Evolutionary conservation across 1,139 yeast genomes (phyloP).

Genomic region (Meyerozyma carpophila): DNA sequence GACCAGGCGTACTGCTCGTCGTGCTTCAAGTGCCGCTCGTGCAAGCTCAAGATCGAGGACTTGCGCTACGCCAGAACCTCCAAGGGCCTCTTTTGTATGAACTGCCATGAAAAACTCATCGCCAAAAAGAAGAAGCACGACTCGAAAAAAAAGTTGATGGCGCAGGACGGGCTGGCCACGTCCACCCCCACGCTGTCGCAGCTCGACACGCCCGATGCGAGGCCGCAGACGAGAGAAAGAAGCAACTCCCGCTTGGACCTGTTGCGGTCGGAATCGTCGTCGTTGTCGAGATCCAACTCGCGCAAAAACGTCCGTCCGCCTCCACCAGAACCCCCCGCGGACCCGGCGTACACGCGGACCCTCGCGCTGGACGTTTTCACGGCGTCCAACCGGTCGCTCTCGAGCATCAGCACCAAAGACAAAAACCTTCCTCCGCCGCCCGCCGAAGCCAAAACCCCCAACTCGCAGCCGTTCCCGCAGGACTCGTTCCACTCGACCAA

Average conservation of each 20-base stretch:
- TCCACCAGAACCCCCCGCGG: not conserved
- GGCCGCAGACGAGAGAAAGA: not conserved
- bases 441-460: slow-evolving; percentile 5
- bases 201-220: not conserved
- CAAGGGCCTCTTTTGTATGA: slow-evolving; percentile 90
- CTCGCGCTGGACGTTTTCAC: slow-evolving; percentile 4
- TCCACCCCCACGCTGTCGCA: not conserved
- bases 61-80: slow-evolving; percentile 89
- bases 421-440: slow-evolving; percentile 31
- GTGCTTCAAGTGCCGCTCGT: slow-evolving; percentile 88
- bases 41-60: slow-evolving; percentile 85
- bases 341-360: not conserved
- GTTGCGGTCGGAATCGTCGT: not conserved
- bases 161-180: slow-evolving; percentile 4
- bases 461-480: slow-evolving; percentile 6
- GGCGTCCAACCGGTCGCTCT: slow-evolving; percentile 11
- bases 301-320: not conserved
- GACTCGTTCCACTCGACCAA: slow-evolving; percentile 14
- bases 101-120: slow-evolving; percentile 81
- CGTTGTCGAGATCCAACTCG: not conserved
- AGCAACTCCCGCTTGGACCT: not conserved
- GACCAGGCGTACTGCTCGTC: slow-evolving; percentile 91
- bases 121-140: slow-evolving; percentile 59
- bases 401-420: slow-evolving; percentile 18
- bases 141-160: slow-evolving; percentile 33